phyloP scores from a whole-genome alignment of 768 basidiomycete genomes.

The Tricholoma terreum region DNA sequence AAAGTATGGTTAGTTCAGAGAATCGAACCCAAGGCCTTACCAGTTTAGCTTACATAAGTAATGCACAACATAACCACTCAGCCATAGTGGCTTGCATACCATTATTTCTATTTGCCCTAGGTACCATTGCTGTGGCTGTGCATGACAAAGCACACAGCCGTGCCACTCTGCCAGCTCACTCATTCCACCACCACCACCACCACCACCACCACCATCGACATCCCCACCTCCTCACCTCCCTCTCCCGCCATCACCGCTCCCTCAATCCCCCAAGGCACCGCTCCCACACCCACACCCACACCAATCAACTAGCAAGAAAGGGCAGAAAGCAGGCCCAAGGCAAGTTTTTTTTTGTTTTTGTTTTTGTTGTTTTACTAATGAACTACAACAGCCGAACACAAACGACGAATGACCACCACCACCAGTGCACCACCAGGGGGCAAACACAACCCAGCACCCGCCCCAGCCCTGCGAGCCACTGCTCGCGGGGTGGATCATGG shows the following conservation, averaged over 20 bases:
- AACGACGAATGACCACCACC: too few relatives aligned
- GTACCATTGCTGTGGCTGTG: not conserved
- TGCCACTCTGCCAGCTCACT: not conserved
- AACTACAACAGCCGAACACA: not conserved
- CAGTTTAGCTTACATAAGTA: not conserved
- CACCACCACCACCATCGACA: not conserved
- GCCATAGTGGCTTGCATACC: not conserved
- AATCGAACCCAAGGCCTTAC: not conserved
- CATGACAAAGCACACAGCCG: not conserved
- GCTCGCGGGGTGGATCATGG: too few relatives aligned
- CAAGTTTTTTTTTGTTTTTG: not conserved
- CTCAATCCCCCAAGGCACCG: not conserved
- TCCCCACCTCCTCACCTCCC: not conserved
- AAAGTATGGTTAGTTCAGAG: not conserved
- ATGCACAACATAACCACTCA: not conserved
- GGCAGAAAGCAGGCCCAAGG: not conserved
- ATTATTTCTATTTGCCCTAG: not conserved
- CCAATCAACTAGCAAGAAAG: not conserved
- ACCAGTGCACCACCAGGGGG: too few relatives aligned
- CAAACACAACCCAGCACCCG: too few relatives aligned
- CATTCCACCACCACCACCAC: not conserved
- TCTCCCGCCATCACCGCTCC: not conserved
- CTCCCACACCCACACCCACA: not conserved
- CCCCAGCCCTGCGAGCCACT: too few relatives aligned
- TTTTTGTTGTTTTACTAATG: not conserved